Conservation (phyloP, 164 flowering plant species). For the Magnolia sinica region DNA sequence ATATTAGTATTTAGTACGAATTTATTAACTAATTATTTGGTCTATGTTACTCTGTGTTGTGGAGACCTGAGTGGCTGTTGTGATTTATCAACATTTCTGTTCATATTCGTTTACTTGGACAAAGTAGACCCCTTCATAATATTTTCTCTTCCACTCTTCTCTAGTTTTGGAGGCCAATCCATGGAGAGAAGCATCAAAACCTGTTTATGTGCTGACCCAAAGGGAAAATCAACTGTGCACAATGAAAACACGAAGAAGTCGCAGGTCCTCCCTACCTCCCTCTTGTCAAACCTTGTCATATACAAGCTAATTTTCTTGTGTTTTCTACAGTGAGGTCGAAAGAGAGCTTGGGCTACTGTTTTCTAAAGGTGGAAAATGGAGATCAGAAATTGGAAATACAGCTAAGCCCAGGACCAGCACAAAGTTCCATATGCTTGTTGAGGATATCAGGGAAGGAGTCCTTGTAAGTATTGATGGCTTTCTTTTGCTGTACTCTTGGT, state of each 20-base stretch:
- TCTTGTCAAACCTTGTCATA: neutral
- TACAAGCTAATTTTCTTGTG: neutral
- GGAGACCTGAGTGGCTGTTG: neutral
- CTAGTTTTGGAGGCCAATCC: conserved; percentile 92
- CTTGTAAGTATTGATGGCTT: conserved; percentile 55
- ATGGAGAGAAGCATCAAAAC: conserved; percentile 83
- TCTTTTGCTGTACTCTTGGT: neutral
- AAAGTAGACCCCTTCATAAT: neutral
- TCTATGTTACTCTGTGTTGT: neutral
- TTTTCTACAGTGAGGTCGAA: conserved; percentile 77
- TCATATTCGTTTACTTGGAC: neutral
- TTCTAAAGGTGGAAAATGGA: conserved; percentile 60
- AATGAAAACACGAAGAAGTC: conserved; percentile 88
- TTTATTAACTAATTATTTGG: neutral
- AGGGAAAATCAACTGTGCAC: conserved; percentile 88
- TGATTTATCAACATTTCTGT: neutral
- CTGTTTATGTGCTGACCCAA: conserved; percentile 90
- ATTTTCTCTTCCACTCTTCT: conserved; percentile 4
- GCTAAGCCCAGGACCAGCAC: conserved; percentile 42
- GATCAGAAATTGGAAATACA: conserved; percentile 45
- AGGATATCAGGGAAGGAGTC: conserved; percentile 91
- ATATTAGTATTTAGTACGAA: neutral
- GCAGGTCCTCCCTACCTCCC: conserved; percentile 49
- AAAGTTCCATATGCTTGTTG: conserved; percentile 86
- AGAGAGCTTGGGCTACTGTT: conserved; percentile 82